Evolutionary conservation across 345 rosid species (phyloP).

Genomic region (Gynandropsis gynandra): DNA sequence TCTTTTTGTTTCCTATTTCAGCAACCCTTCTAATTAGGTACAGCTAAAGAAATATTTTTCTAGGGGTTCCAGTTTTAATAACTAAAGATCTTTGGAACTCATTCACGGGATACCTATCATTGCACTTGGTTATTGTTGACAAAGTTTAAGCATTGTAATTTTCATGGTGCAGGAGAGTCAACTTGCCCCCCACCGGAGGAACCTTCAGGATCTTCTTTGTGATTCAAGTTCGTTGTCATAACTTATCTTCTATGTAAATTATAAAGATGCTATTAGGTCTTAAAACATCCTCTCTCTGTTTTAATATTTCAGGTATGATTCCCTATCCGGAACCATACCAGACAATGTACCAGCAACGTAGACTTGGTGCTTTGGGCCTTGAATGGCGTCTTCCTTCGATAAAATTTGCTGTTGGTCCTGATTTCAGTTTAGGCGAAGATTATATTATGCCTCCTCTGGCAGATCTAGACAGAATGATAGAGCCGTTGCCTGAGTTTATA

Average conservation of each 20-base stretch:
- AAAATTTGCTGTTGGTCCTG: slow-evolving; percentile 72
- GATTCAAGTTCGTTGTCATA: slow-evolving; percentile 60
- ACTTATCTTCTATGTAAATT: slow-evolving; percentile 25
- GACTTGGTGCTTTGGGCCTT: slow-evolving; percentile 84
- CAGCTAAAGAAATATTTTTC: slow-evolving; percentile 1
- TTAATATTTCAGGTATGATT: slow-evolving; percentile 60
- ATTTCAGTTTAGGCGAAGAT: slow-evolving; percentile 79
- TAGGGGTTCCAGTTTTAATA: background rate
- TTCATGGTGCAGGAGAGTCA: slow-evolving; percentile 74
- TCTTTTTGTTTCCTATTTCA: slow-evolving; percentile 11
- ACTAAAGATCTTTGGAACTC: background rate
- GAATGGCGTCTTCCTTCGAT: slow-evolving; percentile 80
- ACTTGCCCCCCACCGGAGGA: slow-evolving; percentile 76
- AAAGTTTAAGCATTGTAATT: slow-evolving; percentile 17
- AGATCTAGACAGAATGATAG: slow-evolving; percentile 74
- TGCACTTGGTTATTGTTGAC: slow-evolving; percentile 10
- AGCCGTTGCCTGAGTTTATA: slow-evolving; percentile 77
- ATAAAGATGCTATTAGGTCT: slow-evolving; percentile 15
- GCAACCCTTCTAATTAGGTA: background rate
- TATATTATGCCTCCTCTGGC: slow-evolving; percentile 80
- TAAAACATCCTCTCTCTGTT: slow-evolving; percentile 13
- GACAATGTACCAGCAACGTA: slow-evolving; percentile 81
- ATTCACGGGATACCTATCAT: slow-evolving; percentile 1
- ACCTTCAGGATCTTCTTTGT: slow-evolving; percentile 92
- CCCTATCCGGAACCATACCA: slow-evolving; percentile 98